Evolutionary conservation across 2,329 filamentous ascomycete species (phyloP).

Genomic region (Trichoderma sp.): DNA sequence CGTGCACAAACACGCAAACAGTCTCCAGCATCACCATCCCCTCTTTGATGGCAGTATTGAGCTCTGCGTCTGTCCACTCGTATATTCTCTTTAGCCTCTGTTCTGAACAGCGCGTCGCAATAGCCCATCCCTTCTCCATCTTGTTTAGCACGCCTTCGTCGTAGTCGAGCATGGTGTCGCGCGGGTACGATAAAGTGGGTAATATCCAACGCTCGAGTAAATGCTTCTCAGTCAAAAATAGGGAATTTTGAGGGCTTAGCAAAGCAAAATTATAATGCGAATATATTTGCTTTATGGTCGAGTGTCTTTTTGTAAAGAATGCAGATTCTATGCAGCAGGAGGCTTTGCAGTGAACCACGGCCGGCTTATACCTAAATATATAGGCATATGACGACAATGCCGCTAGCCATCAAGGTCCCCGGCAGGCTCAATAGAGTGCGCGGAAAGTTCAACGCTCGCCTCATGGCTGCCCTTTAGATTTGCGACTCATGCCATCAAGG

Average conservation of each 20-base stretch:
- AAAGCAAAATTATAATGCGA: neutral
- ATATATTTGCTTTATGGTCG: neutral
- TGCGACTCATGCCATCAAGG: conserved; percentile 6
- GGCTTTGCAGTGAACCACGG: conserved; percentile 2
- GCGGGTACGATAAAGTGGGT: neutral
- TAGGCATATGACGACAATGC: neutral
- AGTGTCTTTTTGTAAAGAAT: neutral
- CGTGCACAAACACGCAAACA: conserved; percentile 47
- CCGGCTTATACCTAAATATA: neutral
- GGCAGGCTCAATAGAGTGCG: neutral
- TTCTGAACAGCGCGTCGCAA: conserved; percentile 45
- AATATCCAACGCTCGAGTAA: neutral
- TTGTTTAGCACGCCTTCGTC: conserved; percentile 41
- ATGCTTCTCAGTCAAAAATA: neutral
- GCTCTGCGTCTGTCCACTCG: conserved; percentile 40
- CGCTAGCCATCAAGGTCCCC: conserved; percentile 21
- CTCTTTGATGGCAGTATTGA: conserved; percentile 40
- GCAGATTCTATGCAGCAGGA: neutral
- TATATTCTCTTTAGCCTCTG: conserved; percentile 42
- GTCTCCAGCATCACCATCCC: conserved; percentile 46
- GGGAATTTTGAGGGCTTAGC: neutral
- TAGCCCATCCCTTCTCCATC: conserved; percentile 45
- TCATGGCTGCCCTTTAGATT: neutral
- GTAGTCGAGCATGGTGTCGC: conserved; percentile 32
- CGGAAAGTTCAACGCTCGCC: neutral